Evolutionary conservation across 345 rosid genomes (phyloP).

Genomic region (Populus davidiana): DNA sequence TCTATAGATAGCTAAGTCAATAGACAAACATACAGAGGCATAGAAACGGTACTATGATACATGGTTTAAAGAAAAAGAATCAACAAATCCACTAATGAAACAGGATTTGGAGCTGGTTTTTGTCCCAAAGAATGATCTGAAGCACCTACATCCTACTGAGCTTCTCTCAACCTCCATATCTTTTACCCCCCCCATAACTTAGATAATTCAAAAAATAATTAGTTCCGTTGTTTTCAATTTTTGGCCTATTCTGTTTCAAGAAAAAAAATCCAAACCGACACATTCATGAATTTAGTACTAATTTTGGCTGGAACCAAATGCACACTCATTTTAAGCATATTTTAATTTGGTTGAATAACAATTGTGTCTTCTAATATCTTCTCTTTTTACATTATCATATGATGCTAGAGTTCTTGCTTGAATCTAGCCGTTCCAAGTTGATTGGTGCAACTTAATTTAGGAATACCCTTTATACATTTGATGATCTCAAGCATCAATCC

Average conservation of each 20-base stretch:
- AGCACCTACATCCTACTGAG: not conserved
- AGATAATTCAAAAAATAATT: not conserved
- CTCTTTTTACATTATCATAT: not conserved
- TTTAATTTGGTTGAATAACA: not conserved
- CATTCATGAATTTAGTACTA: not conserved
- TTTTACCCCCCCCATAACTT: not conserved
- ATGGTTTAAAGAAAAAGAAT: not conserved
- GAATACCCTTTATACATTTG: not conserved
- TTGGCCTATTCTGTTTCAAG: not conserved
- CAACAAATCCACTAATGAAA: not conserved
- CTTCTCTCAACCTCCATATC: not conserved
- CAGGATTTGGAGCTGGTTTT: not conserved
- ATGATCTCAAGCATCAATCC: not conserved
- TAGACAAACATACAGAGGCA: not conserved
- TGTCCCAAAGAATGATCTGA: not conserved
- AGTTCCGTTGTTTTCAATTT: not conserved
- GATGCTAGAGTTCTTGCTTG: not conserved
- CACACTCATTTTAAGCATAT: not conserved
- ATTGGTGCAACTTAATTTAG: not conserved
- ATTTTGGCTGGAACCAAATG: not conserved
- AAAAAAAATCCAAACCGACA: not conserved
- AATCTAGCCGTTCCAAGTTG: not conserved
- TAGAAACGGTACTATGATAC: not conserved
- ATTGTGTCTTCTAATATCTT: not conserved
- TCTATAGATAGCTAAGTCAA: not conserved